Evolutionary conservation across 352 stramenopile species (phyloP).

Genomic region (Phytopythium kandeliae): DNA sequence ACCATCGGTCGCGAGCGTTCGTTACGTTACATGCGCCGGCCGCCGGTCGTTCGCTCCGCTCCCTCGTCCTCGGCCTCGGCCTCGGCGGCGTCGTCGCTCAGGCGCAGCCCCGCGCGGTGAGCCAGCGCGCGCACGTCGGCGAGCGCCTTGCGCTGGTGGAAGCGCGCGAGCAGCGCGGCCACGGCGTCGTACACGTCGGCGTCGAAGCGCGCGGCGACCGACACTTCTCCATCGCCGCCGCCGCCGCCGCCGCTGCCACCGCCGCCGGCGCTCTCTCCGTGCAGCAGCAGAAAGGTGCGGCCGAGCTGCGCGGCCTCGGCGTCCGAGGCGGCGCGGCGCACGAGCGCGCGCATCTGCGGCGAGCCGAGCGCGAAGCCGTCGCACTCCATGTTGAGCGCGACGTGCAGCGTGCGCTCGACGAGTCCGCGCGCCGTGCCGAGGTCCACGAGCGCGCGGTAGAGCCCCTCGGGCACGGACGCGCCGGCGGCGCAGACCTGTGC

Average conservation of each 20-base stretch:
- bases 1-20: no score
- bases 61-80: background rate
- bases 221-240: constrained; percentile 11
- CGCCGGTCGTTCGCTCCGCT: no score
- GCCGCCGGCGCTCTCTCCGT: constrained; percentile 24
- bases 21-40: no score
- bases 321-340: constrained; percentile 35
- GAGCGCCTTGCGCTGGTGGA: constrained; percentile 38
- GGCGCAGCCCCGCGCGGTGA: background rate
- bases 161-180: constrained; percentile 31
- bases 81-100: background rate
- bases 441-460: constrained; percentile 56
- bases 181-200: constrained; percentile 54
- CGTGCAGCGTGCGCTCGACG: constrained; percentile 58
- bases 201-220: constrained; percentile 34
- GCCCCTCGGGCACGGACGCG: constrained; percentile 38
- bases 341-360: constrained; percentile 41
- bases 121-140: constrained; percentile 38
- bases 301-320: constrained; percentile 50
- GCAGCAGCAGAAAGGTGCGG: constrained; percentile 58
- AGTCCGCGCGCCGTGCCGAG: constrained; percentile 55
- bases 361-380: constrained; percentile 54
- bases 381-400: constrained; percentile 84
- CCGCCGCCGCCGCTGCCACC: background rate
- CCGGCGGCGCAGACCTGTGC: constrained; percentile 37